These are phyloP conservation scores for Trichoderma gracile DNA, from an alignment of 2,329 filamentous ascomycete genomes.

Conservation along the genomic window DNA sequence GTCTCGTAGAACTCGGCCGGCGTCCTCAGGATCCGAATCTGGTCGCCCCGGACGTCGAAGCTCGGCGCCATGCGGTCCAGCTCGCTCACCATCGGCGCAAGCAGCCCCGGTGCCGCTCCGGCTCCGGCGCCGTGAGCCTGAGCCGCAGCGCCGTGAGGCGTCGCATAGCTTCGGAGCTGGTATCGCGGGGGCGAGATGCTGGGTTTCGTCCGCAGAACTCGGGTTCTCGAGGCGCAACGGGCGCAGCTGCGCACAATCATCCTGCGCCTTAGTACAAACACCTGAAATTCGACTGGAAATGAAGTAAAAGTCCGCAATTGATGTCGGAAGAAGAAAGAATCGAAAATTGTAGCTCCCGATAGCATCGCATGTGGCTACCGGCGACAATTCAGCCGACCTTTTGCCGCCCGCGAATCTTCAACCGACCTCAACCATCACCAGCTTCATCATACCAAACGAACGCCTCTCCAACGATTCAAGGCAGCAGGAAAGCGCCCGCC, in stretches of 20 bases:
- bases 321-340: neutral
- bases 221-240: slow-evolving; percentile 36
- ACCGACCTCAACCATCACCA: slow-evolving; percentile 8
- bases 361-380: neutral
- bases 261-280: neutral
- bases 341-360: neutral
- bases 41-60: slow-evolving; percentile 79
- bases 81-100: slow-evolving; percentile 64
- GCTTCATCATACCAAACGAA: slow-evolving; percentile 21
- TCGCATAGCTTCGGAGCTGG: slow-evolving; percentile 47
- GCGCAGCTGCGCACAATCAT: slow-evolving; percentile 43
- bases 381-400: slow-evolving; percentile 33
- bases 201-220: slow-evolving; percentile 34
- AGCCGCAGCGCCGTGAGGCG: slow-evolving; percentile 37
- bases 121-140: slow-evolving; percentile 30
- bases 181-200: slow-evolving; percentile 36
- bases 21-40: slow-evolving; percentile 75
- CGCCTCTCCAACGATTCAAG: neutral
- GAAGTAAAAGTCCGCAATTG: neutral
- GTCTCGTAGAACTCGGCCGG: slow-evolving; percentile 90
- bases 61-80: slow-evolving; percentile 88
- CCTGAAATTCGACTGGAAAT: neutral
- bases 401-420: slow-evolving; percentile 32
- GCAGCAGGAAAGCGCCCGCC: slow-evolving; percentile 35
- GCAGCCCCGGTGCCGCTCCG: slow-evolving; percentile 39